A percentile compares a stretch with the other conserved stretches of the same genome.
Conservation (phyloP, 1,284 basidiomycete species). For the Malassezia slooffiae region DNA sequence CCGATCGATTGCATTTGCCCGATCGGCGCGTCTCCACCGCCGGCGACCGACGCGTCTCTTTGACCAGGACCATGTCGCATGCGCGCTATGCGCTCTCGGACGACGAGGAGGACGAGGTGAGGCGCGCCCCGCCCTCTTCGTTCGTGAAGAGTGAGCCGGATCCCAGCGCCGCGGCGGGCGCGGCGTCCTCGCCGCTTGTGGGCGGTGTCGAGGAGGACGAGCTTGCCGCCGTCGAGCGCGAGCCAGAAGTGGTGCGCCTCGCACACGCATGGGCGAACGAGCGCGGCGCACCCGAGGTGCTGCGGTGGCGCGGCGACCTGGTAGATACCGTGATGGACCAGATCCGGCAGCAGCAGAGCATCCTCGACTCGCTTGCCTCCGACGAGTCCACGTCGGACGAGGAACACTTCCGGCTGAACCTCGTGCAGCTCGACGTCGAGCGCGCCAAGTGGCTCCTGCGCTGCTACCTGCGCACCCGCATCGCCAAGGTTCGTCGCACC, state of each 20-base stretch:
- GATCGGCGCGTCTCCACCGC: not conserved
- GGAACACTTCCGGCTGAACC: slow-evolving; percentile 35
- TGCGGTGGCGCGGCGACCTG: slow-evolving; percentile 10
- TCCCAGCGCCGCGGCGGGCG: no score
- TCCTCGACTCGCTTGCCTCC: slow-evolving; percentile 21
- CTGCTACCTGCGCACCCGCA: slow-evolving; percentile 24
- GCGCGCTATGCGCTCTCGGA: slow-evolving; percentile 11
- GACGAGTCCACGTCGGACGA: slow-evolving; percentile 28
- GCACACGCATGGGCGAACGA: slow-evolving; percentile 16
- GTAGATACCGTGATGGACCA: slow-evolving; percentile 16
- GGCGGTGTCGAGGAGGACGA: not conserved
- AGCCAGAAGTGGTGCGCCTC: slow-evolving; percentile 4
- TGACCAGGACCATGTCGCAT: slow-evolving; percentile 7
- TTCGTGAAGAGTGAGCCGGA: no score
- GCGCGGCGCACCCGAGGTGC: slow-evolving; percentile 15
- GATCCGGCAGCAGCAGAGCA: slow-evolving; percentile 30
- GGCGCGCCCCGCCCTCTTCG: not conserved
- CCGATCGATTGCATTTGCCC: not conserved
- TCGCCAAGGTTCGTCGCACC: slow-evolving; percentile 20
- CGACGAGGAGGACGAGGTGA: slow-evolving; percentile 3
- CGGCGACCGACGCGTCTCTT: not conserved
- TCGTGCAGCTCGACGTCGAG: slow-evolving; percentile 44
- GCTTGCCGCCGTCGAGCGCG: not conserved
- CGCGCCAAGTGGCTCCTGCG: slow-evolving; percentile 36
- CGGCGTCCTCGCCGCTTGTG: no score